Evolutionary conservation across 2,329 filamentous ascomycete genomes (phyloP).

Genomic region (Microdochium bolleyi): DNA sequence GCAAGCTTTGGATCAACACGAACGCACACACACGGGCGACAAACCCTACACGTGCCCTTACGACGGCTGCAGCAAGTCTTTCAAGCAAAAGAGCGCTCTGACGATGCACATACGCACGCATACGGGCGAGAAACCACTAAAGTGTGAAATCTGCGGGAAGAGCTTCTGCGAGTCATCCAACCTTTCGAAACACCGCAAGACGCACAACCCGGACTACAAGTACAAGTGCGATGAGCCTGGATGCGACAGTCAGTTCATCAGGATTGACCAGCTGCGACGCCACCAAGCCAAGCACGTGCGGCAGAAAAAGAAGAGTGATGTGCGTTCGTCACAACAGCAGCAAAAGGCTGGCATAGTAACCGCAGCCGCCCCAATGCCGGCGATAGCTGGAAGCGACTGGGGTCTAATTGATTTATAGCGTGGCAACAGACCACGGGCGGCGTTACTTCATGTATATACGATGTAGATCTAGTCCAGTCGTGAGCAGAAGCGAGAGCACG

Average conservation of each 20-base stretch:
- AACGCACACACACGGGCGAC: conserved; percentile 57
- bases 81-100: conserved; percentile 60
- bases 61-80: conserved; percentile 44
- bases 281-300: conserved; percentile 31
- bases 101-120: conserved; percentile 63
- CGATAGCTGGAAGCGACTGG: background rate
- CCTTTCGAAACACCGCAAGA: conserved; percentile 57
- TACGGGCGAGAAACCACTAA: conserved; percentile 55
- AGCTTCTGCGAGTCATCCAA: conserved; percentile 59
- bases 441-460: background rate
- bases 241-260: conserved; percentile 50
- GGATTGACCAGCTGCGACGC: conserved; percentile 52
- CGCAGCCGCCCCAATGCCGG: background rate
- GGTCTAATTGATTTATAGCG: background rate
- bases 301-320: conserved; percentile 11
- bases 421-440: background rate
- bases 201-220: conserved; percentile 44
- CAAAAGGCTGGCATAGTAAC: background rate
- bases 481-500: no score
- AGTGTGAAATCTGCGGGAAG: conserved; percentile 50
- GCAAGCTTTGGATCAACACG: conserved; percentile 60
- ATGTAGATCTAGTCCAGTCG: no score
- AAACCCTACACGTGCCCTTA: conserved; percentile 52
- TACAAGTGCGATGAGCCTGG: conserved; percentile 37
- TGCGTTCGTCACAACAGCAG: conserved; percentile 1